Evolutionary conservation across 2,329 filamentous ascomycete genomes (phyloP).

Genomic region (Pseudocercospora eumusae): DNA sequence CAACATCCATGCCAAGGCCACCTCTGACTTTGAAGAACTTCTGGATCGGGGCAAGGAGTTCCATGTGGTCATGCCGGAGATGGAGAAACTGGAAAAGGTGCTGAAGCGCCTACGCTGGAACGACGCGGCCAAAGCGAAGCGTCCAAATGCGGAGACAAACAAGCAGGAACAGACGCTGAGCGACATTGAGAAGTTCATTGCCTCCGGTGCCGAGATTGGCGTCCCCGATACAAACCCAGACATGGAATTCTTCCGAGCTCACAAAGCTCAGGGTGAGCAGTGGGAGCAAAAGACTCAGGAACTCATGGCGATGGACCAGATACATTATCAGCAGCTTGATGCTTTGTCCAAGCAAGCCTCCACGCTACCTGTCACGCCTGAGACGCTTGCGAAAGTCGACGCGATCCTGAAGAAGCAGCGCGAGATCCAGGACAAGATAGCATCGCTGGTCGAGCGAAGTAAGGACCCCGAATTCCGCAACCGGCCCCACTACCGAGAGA

Average conservation of each 20-base stretch:
- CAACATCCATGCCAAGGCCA: conserved; percentile 63
- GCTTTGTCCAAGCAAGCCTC: conserved; percentile 82
- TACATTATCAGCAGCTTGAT: conserved; percentile 93
- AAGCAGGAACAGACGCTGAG: conserved; percentile 67
- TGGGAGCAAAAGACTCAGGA: conserved; percentile 95
- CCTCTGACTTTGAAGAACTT: conserved; percentile 80
- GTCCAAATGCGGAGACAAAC: conserved; percentile 34
- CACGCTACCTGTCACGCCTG: conserved; percentile 74
- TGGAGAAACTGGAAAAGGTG: conserved; percentile 76
- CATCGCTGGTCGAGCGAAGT: conserved; percentile 76
- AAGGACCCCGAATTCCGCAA: conserved; percentile 73
- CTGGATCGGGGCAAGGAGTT: conserved; percentile 87
- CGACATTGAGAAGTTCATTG: conserved; percentile 77
- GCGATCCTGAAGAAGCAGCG: conserved; percentile 93
- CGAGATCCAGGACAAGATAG: conserved; percentile 85
- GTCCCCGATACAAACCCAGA: conserved; percentile 81
- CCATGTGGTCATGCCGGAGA: conserved; percentile 87
- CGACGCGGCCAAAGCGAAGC: conserved; percentile 66
- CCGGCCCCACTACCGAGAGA: conserved; percentile 83
- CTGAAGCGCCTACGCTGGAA: conserved; percentile 89
- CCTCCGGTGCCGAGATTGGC: conserved; percentile 72
- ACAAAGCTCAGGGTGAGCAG: conserved; percentile 72
- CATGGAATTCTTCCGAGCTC: conserved; percentile 72
- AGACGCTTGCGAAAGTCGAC: conserved; percentile 80
- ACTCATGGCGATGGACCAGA: conserved; percentile 83